phyloP scores from a whole-genome alignment of 805 yeast genomes.

The Alloascoidea africana region DNA sequence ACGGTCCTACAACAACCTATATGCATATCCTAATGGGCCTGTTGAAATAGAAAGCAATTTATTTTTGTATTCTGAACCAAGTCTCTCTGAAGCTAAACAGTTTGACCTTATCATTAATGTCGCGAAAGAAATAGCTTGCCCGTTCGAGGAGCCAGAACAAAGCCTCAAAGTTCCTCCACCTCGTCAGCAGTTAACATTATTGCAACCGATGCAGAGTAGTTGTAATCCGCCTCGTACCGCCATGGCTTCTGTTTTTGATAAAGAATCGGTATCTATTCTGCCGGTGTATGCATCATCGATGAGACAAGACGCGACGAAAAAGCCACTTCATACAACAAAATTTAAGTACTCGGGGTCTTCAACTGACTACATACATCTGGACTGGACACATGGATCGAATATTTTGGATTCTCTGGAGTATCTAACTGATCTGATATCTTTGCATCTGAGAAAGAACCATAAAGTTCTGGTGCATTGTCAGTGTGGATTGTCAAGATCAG shows the following conservation, averaged over 20 bases:
- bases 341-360: not conserved
- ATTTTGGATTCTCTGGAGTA: conserved; percentile 46
- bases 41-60: conserved; percentile 52
- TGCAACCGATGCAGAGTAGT: not conserved
- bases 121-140: conserved; percentile 53
- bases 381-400: conserved; percentile 77
- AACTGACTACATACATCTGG: conserved; percentile 46
- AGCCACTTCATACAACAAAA: not conserved
- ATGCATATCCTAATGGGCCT: conserved; percentile 76
- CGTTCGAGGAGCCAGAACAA: too few species aligned
- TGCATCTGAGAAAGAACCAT: conserved; percentile 22
- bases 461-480: conserved; percentile 74
- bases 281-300: not conserved
- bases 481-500: conserved; percentile 85
- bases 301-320: too few species aligned
- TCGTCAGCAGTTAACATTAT: too few species aligned
- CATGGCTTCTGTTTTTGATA: not conserved
- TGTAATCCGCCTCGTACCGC: too few species aligned
- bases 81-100: conserved; percentile 29
- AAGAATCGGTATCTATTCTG: too few species aligned
- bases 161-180: too few species aligned
- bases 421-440: conserved; percentile 42
- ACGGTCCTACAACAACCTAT: conserved; percentile 8
- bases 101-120: conserved; percentile 78
- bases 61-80: conserved; percentile 69